phyloP scores from a whole-genome alignment of 179 eudicot genomes.

The Heliamphora pulchella region DNA sequence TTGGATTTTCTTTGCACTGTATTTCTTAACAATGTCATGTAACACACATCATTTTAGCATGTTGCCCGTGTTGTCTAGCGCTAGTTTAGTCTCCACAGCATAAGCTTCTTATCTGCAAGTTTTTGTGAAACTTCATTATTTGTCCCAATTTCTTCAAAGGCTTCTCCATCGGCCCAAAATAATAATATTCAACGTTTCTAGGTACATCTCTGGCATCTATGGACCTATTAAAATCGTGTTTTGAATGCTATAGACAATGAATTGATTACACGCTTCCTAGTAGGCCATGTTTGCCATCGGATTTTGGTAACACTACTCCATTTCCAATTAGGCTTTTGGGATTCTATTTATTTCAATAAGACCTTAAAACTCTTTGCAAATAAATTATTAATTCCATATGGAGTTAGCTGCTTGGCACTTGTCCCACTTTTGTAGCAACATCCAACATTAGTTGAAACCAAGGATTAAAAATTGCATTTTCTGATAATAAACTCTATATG shows the following conservation, averaged over 20 bases:
- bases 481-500: background rate
- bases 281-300: background rate
- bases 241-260: background rate
- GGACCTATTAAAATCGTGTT: background rate
- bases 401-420: background rate
- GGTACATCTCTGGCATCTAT: background rate
- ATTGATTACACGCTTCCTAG: background rate
- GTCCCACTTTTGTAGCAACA: background rate
- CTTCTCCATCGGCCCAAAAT: background rate
- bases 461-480: background rate
- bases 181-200: background rate
- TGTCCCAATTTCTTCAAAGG: background rate
- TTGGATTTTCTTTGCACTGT: background rate
- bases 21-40: background rate
- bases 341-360: background rate
- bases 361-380: background rate
- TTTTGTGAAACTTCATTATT: background rate
- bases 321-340: background rate
- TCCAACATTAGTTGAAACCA: background rate
- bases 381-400: background rate
- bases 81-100: background rate
- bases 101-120: background rate
- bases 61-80: background rate
- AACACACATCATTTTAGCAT: too few relatives aligned
- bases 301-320: background rate